Base-by-base conservation (phyloP, 1,139 yeast species). In the Sugiyamaella pinicola region DNA sequence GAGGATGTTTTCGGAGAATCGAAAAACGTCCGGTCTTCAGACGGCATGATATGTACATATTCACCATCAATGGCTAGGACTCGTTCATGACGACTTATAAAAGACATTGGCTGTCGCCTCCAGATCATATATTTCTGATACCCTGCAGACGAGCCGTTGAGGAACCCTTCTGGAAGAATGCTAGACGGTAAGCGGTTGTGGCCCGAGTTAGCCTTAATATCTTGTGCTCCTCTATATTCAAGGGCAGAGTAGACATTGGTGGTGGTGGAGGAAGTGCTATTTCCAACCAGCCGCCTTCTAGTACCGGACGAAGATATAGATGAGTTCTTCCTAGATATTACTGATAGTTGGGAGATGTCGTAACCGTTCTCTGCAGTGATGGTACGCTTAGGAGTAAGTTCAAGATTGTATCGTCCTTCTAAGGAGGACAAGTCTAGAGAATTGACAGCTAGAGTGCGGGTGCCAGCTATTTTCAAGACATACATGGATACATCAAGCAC, bases 41-140 rank as follows among this genome's bases (percentile, higher is more conserved):
- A 83, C 1, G 98, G 97, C 63, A 91, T 83, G 51, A 93, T 79
- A 66, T 91, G 95, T 13, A 93, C 83, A 65, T 90, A 91, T 64
- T 90, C 96, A 17, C 98, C 98, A 69, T 93, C 98, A 41, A 93
- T 81, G 1, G 95, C 91, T 47, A 93, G 74, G 1, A 90, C 81
- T 61, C 95, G 82, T 60, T 91, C 96, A 57, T 89, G 88, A 51
- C 90, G 80, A 54, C 84, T 83, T 58, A 87, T 81, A 62, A 93
- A 85, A 0, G 95, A 84, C 75, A 91, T 83, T 48, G 84, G 89
- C 64, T 90, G 93, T 56, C 95, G 81, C 61, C 98, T 78, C 87
- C 90, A 88, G 0, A 93, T 96, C 39, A 82, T 85, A 81, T 91
- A 82, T 59, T 77, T 80, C 58, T 78, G 70, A 56, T 73, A 72